Evolutionary conservation across 225 moss, liverwort and hornwort genomes (phyloP), one percentile per base, ranked within the genome.

Genomic region (Rhytidiadelphus loreus): DNA sequence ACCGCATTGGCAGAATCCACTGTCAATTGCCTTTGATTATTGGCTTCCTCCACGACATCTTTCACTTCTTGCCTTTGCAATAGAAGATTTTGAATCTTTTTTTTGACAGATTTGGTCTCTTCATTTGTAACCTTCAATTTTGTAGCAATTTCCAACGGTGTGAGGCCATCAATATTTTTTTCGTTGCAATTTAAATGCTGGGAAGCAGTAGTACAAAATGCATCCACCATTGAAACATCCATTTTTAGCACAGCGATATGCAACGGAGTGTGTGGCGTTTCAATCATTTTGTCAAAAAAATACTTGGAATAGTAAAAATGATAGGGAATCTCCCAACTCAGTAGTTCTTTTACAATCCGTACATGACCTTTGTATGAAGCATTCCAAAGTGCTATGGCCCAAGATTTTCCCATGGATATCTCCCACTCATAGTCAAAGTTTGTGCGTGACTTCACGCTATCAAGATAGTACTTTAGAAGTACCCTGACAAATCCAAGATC

Each of bases 391-490:
- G 83, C 88, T 11, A 35, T 14, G 6, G 57, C 44, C 83, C 56
- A 83, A 21, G 65, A 35, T 10, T 35, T 4, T 25, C 19, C 13
- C 64, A 43, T 33, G 9, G 17, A 17, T 18, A 43, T 19, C 55
- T 64, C 35, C 74, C 63, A 74, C 4, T 2, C 0, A 2, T 0
- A 12, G 44, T 20, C 21, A 44, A 25, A 73, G 44, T 73, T 11
- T 17, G 29, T 0, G 46, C 4, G 5, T 1, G 0, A 16, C 4
- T 25, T 16, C 59, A 58, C 5, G 23, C 9, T 13, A 2, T 28
- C 14, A 13, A 22, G 8, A n/a, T 71, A 30, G 6, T 43, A 56
- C 32, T 70, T 25, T 33, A 88, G 9, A 13, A 88, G 9, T 3
- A 11, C 2, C 33, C 0, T 6, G 12, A 82, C 88, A 62, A 88